Conservation (phyloP, 179 eudicot genomes). For the Amaranthus tricolor region DNA sequence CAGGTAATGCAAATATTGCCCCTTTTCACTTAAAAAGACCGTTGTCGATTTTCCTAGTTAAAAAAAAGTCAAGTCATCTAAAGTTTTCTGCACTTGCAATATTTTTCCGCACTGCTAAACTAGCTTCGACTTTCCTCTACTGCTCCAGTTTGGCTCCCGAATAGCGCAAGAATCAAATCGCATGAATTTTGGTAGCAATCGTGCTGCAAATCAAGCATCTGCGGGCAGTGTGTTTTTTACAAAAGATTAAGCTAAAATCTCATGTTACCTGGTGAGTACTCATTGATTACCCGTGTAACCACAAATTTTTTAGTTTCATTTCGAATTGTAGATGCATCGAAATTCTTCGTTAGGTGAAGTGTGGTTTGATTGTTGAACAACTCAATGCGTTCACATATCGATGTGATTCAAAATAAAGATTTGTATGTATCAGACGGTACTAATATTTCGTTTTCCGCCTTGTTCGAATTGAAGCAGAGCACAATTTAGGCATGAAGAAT, state of each 20-base stretch:
- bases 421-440: no score
- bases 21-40: not conserved
- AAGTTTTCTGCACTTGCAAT: not conserved
- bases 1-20: conserved; percentile 43
- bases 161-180: conserved; percentile 95
- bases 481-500: no score
- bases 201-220: conserved; percentile 93
- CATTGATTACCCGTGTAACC: no score
- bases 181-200: conserved; percentile 90
- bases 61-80: not conserved
- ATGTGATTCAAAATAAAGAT: no score
- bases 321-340: no score
- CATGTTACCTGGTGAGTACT: not conserved
- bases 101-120: not conserved
- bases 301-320: no score
- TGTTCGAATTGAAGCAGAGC: no score
- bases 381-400: no score
- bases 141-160: conserved; percentile 83
- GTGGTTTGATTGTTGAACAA: no score
- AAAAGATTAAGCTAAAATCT: conserved; percentile 15
- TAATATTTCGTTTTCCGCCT: no score
- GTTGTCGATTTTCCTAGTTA: not conserved
- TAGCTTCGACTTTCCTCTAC: not conserved
- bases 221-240: conserved; percentile 73
- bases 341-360: no score